Percentiles rank a stretch among this genome's conserved stretches.
phyloP scores from a whole-genome alignment of 2,329 filamentous ascomycete species.

The Pseudocercospora musae region DNA sequence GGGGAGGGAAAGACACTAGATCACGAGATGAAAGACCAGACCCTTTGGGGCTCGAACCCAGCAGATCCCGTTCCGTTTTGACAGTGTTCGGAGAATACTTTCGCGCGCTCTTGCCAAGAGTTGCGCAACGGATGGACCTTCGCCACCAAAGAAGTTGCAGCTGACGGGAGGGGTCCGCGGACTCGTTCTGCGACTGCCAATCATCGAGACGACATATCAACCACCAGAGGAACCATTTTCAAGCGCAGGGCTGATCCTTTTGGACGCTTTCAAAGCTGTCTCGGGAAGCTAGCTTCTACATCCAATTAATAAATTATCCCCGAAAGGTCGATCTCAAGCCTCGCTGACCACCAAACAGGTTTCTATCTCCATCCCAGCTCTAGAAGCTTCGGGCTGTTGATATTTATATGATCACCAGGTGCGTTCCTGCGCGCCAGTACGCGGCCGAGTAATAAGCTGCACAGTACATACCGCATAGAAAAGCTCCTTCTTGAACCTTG shows the following conservation, averaged over 20 bases:
- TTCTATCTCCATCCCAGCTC: background rate
- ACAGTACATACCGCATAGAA: background rate
- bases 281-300: background rate
- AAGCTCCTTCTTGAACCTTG: background rate
- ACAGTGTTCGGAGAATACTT: background rate
- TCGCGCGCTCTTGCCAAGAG: background rate
- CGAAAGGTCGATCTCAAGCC: too few relatives aligned
- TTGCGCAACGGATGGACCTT: background rate
- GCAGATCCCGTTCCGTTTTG: background rate
- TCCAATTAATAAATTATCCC: too few relatives aligned
- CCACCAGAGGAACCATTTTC: background rate
- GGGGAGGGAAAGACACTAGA: background rate
- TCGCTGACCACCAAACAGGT: background rate
- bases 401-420: background rate
- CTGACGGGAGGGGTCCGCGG: background rate
- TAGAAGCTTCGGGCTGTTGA: background rate
- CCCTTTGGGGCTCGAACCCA: background rate
- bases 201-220: background rate
- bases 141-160: background rate
- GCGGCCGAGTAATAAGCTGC: background rate
- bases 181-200: background rate
- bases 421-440: background rate
- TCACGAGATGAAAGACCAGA: background rate
- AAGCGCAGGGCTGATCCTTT: background rate
- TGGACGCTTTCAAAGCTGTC: background rate